Evolutionary conservation across 2,329 filamentous ascomycete genomes (phyloP).

Genomic region (Nemania sp.): DNA sequence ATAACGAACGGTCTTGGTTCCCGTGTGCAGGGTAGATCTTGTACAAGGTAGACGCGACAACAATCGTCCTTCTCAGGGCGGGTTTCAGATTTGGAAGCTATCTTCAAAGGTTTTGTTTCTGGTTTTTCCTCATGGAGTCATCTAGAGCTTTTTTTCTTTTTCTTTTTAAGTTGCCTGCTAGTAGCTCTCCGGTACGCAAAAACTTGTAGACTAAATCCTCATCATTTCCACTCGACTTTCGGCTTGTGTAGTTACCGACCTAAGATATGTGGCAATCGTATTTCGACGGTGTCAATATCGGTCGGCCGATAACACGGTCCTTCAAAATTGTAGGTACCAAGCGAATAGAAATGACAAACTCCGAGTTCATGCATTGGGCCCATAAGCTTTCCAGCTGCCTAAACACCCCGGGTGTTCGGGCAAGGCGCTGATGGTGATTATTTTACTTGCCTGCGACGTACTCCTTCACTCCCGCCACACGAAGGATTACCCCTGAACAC

Average conservation of each 20-base stretch:
- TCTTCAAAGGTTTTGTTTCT: slow-evolving; percentile 38
- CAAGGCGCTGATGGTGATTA: slow-evolving; percentile 24
- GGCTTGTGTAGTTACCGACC: slow-evolving; percentile 31
- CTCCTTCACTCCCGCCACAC: slow-evolving; percentile 23
- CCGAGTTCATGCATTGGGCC: slow-evolving; percentile 31
- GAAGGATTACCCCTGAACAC: slow-evolving; percentile 40
- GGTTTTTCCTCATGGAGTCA: slow-evolving; percentile 32
- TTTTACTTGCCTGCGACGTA: slow-evolving; percentile 20
- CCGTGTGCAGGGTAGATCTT: not conserved
- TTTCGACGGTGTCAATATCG: slow-evolving; percentile 38
- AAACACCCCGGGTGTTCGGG: not conserved
- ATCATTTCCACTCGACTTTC: slow-evolving; percentile 26
- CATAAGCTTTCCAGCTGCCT: slow-evolving; percentile 16
- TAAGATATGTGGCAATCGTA: slow-evolving; percentile 31
- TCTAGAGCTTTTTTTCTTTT: slow-evolving; percentile 21
- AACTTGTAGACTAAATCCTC: slow-evolving; percentile 40
- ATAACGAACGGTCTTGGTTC: not conserved
- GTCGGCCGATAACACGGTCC: slow-evolving; percentile 31
- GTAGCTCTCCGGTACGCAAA: slow-evolving; percentile 38
- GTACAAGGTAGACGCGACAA: not conserved
- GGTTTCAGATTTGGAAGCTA: slow-evolving; percentile 41
- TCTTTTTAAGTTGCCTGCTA: slow-evolving; percentile 19
- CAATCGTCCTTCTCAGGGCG: slow-evolving; percentile 33
- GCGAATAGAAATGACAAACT: slow-evolving; percentile 28
- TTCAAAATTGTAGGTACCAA: slow-evolving; percentile 27